These are phyloP conservation scores for Boletus mariae DNA, from an alignment of 1,284 basidiomycete genomes.

Conservation along the genomic window DNA sequence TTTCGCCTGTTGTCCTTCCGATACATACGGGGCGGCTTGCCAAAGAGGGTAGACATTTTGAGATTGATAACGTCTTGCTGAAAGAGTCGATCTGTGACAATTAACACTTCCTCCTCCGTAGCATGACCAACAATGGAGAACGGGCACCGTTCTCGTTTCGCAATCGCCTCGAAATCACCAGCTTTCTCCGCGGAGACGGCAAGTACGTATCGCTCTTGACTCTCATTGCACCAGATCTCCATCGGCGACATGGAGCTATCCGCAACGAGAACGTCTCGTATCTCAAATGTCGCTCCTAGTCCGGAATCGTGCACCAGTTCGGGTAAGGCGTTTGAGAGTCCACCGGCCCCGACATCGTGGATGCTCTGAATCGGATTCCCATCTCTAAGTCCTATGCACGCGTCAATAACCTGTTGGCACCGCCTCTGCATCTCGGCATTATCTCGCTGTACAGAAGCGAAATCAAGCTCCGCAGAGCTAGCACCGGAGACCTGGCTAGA, in stretches of 20 bases:
- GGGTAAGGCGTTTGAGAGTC: slow-evolving; percentile 93
- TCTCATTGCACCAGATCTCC: slow-evolving; percentile 99
- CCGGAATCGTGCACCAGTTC: slow-evolving; percentile 95
- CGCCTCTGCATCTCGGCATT: slow-evolving; percentile 98
- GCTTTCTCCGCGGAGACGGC: slow-evolving; percentile 68
- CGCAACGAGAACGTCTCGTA: slow-evolving; percentile 88
- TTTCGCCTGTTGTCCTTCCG: slow-evolving; percentile 62
- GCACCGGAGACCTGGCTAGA: slow-evolving; percentile 89
- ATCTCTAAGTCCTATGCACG: slow-evolving; percentile 68
- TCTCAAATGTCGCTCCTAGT: slow-evolving; percentile 92
- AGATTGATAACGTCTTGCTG: slow-evolving; percentile 82
- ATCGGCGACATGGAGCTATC: slow-evolving; percentile 96
- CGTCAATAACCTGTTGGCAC: slow-evolving; percentile 96
- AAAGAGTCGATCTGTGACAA: slow-evolving; percentile 88
- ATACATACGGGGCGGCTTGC: slow-evolving; percentile 93
- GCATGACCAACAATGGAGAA: slow-evolving; percentile 89
- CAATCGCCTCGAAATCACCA: slow-evolving; percentile 71
- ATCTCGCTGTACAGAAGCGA: slow-evolving; percentile 95
- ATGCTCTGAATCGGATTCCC: slow-evolving; percentile 91
- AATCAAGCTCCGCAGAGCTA: slow-evolving; percentile 90
- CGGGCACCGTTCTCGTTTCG: slow-evolving; percentile 88
- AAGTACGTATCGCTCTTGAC: slow-evolving; percentile 96
- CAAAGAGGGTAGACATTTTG: slow-evolving; percentile 94
- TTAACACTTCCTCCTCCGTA: slow-evolving; percentile 76
- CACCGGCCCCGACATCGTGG: slow-evolving; percentile 97